Evolutionary conservation across 2,329 filamentous ascomycete genomes (phyloP).

Genomic region (Alternaria consortialis): DNA sequence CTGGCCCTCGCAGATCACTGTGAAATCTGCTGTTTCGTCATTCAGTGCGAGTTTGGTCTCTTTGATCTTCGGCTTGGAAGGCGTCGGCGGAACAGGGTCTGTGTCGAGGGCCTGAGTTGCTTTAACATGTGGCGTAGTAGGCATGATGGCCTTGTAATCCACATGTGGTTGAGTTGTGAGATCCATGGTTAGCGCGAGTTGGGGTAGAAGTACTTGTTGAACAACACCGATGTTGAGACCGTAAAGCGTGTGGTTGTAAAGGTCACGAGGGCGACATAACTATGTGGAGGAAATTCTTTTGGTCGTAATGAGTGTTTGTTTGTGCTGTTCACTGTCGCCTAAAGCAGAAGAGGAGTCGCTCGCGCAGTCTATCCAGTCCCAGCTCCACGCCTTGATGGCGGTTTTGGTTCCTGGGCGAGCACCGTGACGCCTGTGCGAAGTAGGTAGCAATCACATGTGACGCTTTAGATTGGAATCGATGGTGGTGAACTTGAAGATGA

Average conservation of each 20-base stretch:
- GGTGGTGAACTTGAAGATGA: background rate
- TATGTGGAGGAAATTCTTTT: background rate
- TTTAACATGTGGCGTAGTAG: constrained; percentile 6
- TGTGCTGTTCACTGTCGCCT: background rate
- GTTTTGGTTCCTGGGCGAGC: background rate
- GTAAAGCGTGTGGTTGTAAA: background rate
- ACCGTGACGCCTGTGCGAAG: background rate
- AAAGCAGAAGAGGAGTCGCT: background rate
- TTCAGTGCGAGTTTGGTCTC: background rate
- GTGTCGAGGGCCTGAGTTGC: background rate
- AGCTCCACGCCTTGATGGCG: background rate
- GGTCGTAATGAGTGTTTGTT: background rate
- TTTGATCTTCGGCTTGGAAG: constrained; percentile 5
- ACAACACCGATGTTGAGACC: background rate
- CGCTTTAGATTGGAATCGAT: background rate
- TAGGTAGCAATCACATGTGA: background rate
- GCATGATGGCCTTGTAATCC: background rate
- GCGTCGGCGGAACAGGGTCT: background rate
- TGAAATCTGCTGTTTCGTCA: constrained; percentile 16
- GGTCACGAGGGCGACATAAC: background rate
- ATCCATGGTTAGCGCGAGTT: background rate
- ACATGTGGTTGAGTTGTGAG: too few species aligned
- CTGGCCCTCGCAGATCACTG: constrained; percentile 9
- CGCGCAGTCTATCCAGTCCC: background rate
- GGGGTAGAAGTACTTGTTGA: background rate